Conservation (phyloP, 805 yeast species). For the Saccharomyces kudriavzevii region DNA sequence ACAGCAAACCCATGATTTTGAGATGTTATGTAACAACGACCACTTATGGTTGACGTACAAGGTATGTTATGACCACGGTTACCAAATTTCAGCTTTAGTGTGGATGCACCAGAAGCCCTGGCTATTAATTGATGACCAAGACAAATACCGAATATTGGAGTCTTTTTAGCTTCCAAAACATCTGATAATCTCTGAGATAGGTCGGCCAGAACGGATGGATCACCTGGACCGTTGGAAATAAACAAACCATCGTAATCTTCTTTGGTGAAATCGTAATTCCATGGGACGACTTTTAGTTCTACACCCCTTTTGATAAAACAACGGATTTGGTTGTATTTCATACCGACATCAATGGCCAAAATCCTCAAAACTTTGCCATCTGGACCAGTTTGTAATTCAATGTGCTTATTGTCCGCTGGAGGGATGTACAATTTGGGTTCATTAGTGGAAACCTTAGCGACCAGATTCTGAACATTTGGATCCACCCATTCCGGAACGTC, state of each 20-base stretch:
- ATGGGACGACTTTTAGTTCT: constrained; percentile 90
- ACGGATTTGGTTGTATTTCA: constrained; percentile 95
- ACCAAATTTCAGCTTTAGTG: constrained; percentile 90
- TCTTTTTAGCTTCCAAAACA: constrained; percentile 55
- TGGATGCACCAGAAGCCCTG: constrained; percentile 89
- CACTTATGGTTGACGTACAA: constrained; percentile 79
- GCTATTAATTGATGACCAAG: constrained; percentile 96
- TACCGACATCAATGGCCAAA: constrained; percentile 92
- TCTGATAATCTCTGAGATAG: constrained; percentile 53
- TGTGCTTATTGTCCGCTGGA: constrained; percentile 33
- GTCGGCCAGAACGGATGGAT: constrained; percentile 76
- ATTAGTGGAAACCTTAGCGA: constrained; percentile 77
- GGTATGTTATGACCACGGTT: constrained; percentile 99
- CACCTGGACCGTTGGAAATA: constrained; percentile 98
- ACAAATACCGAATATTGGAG: constrained; percentile 97
- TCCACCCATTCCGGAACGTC: constrained; percentile 83
- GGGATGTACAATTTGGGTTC: constrained; percentile 75
- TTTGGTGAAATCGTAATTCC: constrained; percentile 75
- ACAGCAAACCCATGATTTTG: constrained; percentile 99
- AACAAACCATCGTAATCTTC: constrained; percentile 93
- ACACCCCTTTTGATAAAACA: constrained; percentile 95
- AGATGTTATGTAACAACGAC: constrained; percentile 96
- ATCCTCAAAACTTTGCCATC: constrained; percentile 75
- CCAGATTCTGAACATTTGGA: constrained; percentile 87
- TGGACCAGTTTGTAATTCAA: constrained; percentile 46